These are phyloP conservation scores for Trebouxia sp. DNA, from an alignment of 139 green algal genomes.

Conservation along the genomic window DNA sequence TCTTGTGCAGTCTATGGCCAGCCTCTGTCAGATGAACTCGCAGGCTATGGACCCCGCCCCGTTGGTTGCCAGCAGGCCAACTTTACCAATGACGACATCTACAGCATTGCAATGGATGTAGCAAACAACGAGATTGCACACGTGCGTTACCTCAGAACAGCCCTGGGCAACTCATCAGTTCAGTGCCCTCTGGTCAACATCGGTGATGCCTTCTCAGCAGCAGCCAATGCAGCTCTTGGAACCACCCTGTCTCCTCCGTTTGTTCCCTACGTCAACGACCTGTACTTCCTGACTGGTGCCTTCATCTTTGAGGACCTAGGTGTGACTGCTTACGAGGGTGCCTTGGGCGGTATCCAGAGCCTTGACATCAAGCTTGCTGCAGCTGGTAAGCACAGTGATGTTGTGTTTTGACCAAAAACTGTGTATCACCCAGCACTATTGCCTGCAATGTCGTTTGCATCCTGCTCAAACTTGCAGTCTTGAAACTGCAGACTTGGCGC, in stretches of 20 bases:
- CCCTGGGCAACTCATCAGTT: slow-evolving; percentile 41
- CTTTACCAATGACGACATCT: slow-evolving; percentile 26
- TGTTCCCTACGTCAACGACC: slow-evolving; percentile 47
- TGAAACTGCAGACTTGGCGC: too few relatives aligned
- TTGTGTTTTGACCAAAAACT: neutral
- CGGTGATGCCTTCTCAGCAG: slow-evolving; percentile 41
- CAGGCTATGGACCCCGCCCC: slow-evolving; percentile 27
- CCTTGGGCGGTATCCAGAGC: neutral
- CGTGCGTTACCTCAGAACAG: slow-evolving; percentile 37
- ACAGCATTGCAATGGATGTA: slow-evolving; percentile 32
- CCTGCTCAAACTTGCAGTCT: too few relatives aligned
- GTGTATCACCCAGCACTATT: too few relatives aligned
- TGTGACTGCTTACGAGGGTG: slow-evolving; percentile 25
- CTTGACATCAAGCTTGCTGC: neutral
- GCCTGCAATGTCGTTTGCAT: neutral
- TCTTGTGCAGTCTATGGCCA: slow-evolving; percentile 25
- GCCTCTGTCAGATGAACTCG: slow-evolving; percentile 7
- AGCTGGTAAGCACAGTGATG: neutral
- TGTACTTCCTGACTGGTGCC: slow-evolving; percentile 52
- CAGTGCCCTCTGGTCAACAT: slow-evolving; percentile 46
- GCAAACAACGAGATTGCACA: slow-evolving; percentile 53
- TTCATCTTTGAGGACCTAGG: slow-evolving; percentile 24
- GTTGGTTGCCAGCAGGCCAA: slow-evolving; percentile 40
- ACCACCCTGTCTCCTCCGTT: slow-evolving; percentile 38
- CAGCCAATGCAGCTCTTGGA: slow-evolving; percentile 45